Conservation (phyloP, 106 monocot species). For the Platanthera zijinensis region DNA sequence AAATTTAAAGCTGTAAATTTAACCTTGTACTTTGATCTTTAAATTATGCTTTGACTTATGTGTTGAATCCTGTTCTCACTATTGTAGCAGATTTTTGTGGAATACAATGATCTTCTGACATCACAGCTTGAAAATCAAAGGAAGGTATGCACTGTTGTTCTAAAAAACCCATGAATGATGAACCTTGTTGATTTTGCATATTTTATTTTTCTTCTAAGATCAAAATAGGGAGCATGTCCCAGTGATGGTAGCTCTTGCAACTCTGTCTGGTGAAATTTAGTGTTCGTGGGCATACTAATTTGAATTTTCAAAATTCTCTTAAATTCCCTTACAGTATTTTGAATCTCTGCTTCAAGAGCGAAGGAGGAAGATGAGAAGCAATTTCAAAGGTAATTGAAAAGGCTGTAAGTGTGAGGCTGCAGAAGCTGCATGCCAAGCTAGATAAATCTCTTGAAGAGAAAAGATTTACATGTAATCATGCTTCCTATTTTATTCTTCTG, state of each 20-base stretch:
- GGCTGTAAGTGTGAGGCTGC: slow-evolving; percentile 41
- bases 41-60: not conserved
- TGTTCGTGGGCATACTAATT: not conserved
- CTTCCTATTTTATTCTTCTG: too few species aligned
- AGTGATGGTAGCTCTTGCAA: not conserved
- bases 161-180: not conserved
- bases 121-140: slow-evolving; percentile 88
- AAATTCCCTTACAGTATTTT: slow-evolving; percentile 43
- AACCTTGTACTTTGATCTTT: slow-evolving; percentile 45
- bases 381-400: slow-evolving; percentile 57
- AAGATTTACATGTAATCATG: slow-evolving; percentile 23
- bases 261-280: not conserved
- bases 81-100: slow-evolving; percentile 52
- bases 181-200: not conserved
- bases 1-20: slow-evolving; percentile 98
- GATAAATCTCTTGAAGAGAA: slow-evolving; percentile 55
- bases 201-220: slow-evolving; percentile 1
- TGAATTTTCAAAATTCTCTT: not conserved
- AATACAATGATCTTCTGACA: slow-evolving; percentile 84
- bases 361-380: slow-evolving; percentile 71
- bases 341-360: slow-evolving; percentile 60
- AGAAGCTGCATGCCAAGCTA: slow-evolving; percentile 63
- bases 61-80: not conserved
- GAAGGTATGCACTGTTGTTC: slow-evolving; percentile 44
- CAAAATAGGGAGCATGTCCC: not conserved